Evolutionary conservation across 2,329 filamentous ascomycete species (phyloP).

Genomic region (Ustulina deusta): DNA sequence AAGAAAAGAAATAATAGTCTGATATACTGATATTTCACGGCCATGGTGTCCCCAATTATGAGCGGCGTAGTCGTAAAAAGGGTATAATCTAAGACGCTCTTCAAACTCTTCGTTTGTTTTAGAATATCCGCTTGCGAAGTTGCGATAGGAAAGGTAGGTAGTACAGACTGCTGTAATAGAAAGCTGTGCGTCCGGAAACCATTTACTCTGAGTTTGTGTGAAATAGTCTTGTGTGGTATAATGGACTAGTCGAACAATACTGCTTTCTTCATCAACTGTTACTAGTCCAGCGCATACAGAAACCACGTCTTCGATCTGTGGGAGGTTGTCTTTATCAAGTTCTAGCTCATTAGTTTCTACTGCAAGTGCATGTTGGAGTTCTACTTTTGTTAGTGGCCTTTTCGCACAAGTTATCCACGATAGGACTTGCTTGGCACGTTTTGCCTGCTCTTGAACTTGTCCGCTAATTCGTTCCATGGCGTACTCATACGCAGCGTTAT

Average conservation of each 20-base stretch:
- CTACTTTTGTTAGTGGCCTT: conserved; percentile 49
- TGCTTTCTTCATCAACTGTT: conserved; percentile 54
- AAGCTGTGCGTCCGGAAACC: conserved; percentile 50
- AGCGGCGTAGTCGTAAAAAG: conserved; percentile 28
- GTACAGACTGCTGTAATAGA: conserved; percentile 19
- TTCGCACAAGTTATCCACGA: conserved; percentile 57
- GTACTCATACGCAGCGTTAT: conserved; percentile 56
- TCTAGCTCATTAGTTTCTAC: conserved; percentile 46
- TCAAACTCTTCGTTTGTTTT: background rate
- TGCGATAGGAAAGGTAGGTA: conserved; percentile 24
- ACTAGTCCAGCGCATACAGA: conserved; percentile 58
- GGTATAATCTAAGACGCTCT: conserved; percentile 5
- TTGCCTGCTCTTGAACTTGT: conserved; percentile 49
- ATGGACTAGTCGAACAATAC: conserved; percentile 58
- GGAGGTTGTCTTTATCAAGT: conserved; percentile 54
- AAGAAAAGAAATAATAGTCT: conserved; percentile 19
- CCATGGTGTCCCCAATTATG: conserved; percentile 26
- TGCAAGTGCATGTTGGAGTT: conserved; percentile 59
- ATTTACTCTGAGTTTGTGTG: conserved; percentile 45
- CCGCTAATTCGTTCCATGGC: conserved; percentile 57
- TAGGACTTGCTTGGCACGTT: conserved; percentile 55
- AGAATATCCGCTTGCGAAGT: conserved; percentile 10
- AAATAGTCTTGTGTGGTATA: conserved; percentile 62
- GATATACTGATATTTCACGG: background rate
- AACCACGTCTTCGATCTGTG: conserved; percentile 51